phyloP scores from a whole-genome alignment of 805 yeast genomes.

The Candida takata region DNA sequence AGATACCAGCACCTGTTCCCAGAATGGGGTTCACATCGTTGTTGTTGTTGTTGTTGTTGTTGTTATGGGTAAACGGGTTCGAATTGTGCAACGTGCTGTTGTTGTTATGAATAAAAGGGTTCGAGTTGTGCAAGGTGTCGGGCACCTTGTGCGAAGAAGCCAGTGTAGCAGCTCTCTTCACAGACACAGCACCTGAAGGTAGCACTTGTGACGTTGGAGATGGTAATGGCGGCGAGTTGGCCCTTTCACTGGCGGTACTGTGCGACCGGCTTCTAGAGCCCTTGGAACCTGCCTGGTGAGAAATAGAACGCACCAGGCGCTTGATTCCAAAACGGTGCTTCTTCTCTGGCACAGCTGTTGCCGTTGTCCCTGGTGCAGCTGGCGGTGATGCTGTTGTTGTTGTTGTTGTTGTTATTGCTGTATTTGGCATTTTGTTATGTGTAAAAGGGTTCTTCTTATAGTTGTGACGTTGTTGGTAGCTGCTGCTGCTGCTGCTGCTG shows the following conservation, averaged over 20 bases:
- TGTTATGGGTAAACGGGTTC: too few species aligned
- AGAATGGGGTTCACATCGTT: background rate
- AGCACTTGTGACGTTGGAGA: too few species aligned
- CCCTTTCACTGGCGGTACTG: too few species aligned
- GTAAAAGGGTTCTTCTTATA: too few species aligned
- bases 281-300: background rate
- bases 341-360: background rate
- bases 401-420: background rate
- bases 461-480: too few species aligned
- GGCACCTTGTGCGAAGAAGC: background rate
- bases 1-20: too few species aligned
- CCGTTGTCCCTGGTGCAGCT: background rate
- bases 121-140: background rate
- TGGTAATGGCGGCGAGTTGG: too few species aligned
- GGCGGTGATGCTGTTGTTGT: background rate
- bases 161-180: background rate
- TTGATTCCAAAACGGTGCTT: background rate
- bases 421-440: too few species aligned
- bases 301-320: constrained; percentile 1
- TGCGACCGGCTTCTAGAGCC: background rate
- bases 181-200: background rate
- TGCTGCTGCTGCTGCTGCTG: too few species aligned
- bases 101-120: too few species aligned
- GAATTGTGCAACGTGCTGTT: too few species aligned
- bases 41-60: background rate